Conservation (phyloP, 2,329 filamentous ascomycete species). For the Paecilomyces formosus region DNA sequence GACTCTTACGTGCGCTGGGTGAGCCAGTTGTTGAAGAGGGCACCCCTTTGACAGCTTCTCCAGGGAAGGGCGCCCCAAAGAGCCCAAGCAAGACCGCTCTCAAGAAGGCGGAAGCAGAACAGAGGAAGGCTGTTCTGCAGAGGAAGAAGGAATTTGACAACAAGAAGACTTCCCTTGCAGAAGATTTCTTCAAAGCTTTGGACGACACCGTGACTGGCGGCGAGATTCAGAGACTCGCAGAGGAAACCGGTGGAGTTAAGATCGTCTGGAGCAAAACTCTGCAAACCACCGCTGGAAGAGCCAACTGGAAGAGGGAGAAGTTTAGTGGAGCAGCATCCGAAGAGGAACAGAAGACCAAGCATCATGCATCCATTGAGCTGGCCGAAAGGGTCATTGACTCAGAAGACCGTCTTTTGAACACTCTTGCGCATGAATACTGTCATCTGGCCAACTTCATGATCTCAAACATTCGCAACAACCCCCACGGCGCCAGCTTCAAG, state of each 20-base stretch:
- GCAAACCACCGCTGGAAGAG: slow-evolving; percentile 56
- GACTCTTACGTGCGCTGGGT: slow-evolving; percentile 24
- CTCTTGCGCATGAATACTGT: slow-evolving; percentile 94
- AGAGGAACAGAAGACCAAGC: slow-evolving; percentile 19
- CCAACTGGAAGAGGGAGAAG: slow-evolving; percentile 62
- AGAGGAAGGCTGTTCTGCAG: slow-evolving; percentile 26
- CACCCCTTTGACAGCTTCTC: slow-evolving; percentile 4
- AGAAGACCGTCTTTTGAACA: slow-evolving; percentile 71
- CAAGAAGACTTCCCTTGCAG: slow-evolving; percentile 46
- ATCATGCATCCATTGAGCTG: slow-evolving; percentile 75
- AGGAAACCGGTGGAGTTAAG: slow-evolving; percentile 49
- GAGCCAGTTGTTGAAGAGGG: slow-evolving; percentile 30
- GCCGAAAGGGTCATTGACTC: slow-evolving; percentile 81
- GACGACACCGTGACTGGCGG: slow-evolving; percentile 46
- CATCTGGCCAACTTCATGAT: slow-evolving; percentile 91
- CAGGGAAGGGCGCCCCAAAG: slow-evolving; percentile 13
- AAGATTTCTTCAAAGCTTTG: slow-evolving; percentile 48
- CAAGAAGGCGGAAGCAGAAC: slow-evolving; percentile 30
- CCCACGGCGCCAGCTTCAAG: slow-evolving; percentile 82
- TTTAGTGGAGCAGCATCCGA: slow-evolving; percentile 20
- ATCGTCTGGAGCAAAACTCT: slow-evolving; percentile 57
- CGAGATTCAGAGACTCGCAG: slow-evolving; percentile 41
- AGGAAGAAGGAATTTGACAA: slow-evolving; percentile 47
- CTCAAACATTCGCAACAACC: slow-evolving; percentile 62
- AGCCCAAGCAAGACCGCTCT: slow-evolving; percentile 29